A percentile compares a stretch with the other conserved stretches of the same genome.
Evolutionary conservation across 2,329 filamentous ascomycete species (phyloP).

Genomic region (Fusarium udum): DNA sequence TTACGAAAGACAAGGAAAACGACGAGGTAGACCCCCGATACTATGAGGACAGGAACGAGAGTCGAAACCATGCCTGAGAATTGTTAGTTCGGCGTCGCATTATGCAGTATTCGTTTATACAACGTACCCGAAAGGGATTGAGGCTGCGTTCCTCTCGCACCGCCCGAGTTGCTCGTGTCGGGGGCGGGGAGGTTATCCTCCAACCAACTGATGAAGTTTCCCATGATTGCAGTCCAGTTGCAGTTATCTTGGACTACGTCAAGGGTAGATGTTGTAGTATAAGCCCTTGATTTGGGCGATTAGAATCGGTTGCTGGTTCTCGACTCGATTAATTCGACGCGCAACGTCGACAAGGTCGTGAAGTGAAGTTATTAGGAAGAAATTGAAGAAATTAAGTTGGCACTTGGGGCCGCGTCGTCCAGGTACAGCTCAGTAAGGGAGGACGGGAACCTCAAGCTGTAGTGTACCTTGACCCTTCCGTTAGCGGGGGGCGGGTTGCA

Average conservation of each 20-base stretch:
- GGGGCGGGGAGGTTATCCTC: slow-evolving; percentile 44
- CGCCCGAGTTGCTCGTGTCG: slow-evolving; percentile 42
- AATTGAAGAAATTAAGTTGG: slow-evolving; percentile 1
- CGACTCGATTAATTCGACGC: slow-evolving; percentile 6
- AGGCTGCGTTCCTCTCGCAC: slow-evolving; percentile 41
- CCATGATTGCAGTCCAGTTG: slow-evolving; percentile 45
- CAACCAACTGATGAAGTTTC: slow-evolving; percentile 53
- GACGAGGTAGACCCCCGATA: slow-evolving; percentile 58
- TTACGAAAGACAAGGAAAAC: slow-evolving; percentile 62
- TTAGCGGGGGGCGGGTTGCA: slow-evolving; percentile 30
- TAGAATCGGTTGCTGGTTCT: not conserved
- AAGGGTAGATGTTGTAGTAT: slow-evolving; percentile 1
- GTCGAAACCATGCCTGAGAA: slow-evolving; percentile 57
- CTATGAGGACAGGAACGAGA: slow-evolving; percentile 61
- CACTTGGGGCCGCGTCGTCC: slow-evolving; percentile 4
- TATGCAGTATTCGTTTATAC: not conserved
- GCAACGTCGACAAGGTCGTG: not conserved
- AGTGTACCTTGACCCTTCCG: not conserved
- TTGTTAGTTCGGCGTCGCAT: slow-evolving; percentile 8
- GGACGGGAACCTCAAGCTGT: not conserved
- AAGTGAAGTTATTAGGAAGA: slow-evolving; percentile 16
- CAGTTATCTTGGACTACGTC: slow-evolving; percentile 5
- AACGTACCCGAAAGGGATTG: slow-evolving; percentile 49
- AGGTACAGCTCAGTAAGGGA: not conserved
- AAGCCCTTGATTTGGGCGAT: slow-evolving; percentile 8